Evolutionary conservation across 306 rosid genomes (phyloP).

Genomic region (Corylus americana): DNA sequence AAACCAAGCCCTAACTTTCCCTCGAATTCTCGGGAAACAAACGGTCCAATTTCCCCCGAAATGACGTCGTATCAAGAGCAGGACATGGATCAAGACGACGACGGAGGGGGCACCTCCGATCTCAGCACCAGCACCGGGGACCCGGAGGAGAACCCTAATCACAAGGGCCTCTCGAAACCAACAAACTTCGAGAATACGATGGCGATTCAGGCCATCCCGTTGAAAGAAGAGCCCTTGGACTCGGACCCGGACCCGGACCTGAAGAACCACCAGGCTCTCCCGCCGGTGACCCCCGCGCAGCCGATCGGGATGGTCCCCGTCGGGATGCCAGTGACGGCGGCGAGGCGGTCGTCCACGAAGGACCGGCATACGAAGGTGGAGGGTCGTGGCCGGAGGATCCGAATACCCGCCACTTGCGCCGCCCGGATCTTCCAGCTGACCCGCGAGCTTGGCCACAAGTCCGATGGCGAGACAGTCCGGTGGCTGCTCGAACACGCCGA

Average conservation of each 20-base stretch:
- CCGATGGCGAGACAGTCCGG: conserved; percentile 54
- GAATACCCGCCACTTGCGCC: conserved; percentile 53
- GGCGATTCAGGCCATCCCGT: conserved; percentile 20
- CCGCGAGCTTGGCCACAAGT: conserved; percentile 48
- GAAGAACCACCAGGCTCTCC: not conserved
- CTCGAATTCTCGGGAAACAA: conserved; percentile 3
- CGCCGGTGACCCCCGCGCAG: not conserved
- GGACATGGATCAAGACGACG: conserved; percentile 35
- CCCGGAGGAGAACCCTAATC: conserved; percentile 9
- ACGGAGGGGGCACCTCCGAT: conserved; percentile 41
- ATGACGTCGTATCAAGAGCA: conserved; percentile 35
- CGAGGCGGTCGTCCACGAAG: conserved; percentile 41
- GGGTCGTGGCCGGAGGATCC: conserved; percentile 54
- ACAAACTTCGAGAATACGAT: not conserved
- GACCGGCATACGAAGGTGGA: conserved; percentile 58
- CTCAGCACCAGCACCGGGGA: conserved; percentile 43
- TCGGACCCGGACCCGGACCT: conserved; percentile 31
- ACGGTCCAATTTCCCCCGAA: conserved; percentile 1
- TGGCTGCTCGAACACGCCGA: conserved; percentile 56
- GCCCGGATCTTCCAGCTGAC: conserved; percentile 56
- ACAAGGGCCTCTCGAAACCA: conserved; percentile 3
- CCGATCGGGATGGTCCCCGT: conserved; percentile 31
- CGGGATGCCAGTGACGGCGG: conserved; percentile 24
- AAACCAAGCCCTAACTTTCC: conserved; percentile 19
- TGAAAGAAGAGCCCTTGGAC: conserved; percentile 43